Evolutionary conservation across 768 basidiomycete genomes (phyloP), one percentile per base, ranked within the genome.

Genomic region (Collybia sp.): DNA sequence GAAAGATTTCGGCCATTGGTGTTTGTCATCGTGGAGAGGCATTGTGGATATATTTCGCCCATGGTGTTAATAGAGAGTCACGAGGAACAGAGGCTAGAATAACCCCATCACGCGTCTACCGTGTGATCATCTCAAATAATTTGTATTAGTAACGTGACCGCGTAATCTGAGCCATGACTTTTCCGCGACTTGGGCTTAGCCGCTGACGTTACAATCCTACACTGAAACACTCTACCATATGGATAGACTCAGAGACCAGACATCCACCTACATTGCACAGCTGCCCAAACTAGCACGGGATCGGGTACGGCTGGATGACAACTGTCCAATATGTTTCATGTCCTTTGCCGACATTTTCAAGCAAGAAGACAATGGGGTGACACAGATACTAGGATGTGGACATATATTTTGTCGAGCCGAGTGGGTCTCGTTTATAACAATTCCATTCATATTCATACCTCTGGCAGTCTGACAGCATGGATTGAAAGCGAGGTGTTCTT

Each of bases 341-440:
- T 58, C 78, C 1, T 83, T 85, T 47, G 62, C 67, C 12, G 44
- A 64, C 1, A 62, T 82, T 18, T 58, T 80, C 37, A 56, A 62
- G n/a, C 65, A 66, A 40, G 52, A 54, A 16, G 59, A 55, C 12
- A 53, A 53, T 34, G 80, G 80, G 2, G 64, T 86, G 6, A 85
- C 83, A 1, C 82, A 76, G 56, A 64, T 88, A 0, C 58, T 54
- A 1, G 71, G 62, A 3, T 88, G 85, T 54, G 79, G 80, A 0
- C 85, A 88, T 61, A 56, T 82, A 6, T 86, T 88, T 58, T 88
- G 85, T 56, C 65, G 72, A 38, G 70, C 75, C 56, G 84, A 86
- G 85, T 85, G 57, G 41, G 57, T 53, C 2, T 42, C 18, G 25
- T 46, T 2, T 16, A 31, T 50, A 30, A n/a, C 13, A 32, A 12